Percentiles rank a stretch among this genome's conserved stretches.
Conservation (phyloP, 805 yeast species). For the Wickerhamomyces alni region DNA sequence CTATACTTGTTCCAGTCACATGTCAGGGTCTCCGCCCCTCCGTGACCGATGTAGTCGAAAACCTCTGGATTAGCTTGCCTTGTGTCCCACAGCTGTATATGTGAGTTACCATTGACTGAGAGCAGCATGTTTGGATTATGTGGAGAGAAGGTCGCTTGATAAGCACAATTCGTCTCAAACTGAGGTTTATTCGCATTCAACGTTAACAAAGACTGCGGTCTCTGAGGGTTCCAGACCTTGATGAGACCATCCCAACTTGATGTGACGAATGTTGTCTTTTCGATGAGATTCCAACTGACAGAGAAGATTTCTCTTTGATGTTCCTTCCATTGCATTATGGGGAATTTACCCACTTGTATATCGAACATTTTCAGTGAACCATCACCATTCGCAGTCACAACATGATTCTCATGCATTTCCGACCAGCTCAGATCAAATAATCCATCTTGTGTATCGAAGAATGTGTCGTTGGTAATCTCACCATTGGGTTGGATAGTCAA, state of each 20-base stretch:
- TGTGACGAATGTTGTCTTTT: slow-evolving; percentile 62
- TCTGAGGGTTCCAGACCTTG: slow-evolving; percentile 68
- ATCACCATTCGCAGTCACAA: slow-evolving; percentile 81
- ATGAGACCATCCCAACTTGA: slow-evolving; percentile 92
- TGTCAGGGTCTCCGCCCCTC: slow-evolving; percentile 72
- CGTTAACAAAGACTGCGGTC: slow-evolving; percentile 52
- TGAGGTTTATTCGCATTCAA: slow-evolving; percentile 32
- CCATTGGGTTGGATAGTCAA: slow-evolving; percentile 69
- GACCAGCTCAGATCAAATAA: slow-evolving; percentile 87
- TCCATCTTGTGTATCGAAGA: slow-evolving; percentile 91
- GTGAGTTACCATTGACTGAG: slow-evolving; percentile 70
- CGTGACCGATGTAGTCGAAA: slow-evolving; percentile 62
- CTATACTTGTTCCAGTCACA: slow-evolving; percentile 92
- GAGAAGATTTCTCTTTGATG: slow-evolving; percentile 73
- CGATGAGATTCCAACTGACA: slow-evolving; percentile 67
- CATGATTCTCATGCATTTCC: slow-evolving; percentile 83
- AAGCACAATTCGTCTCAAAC: slow-evolving; percentile 51
- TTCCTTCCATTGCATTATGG: slow-evolving; percentile 69
- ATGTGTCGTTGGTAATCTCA: slow-evolving; percentile 40
- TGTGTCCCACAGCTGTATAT: slow-evolving; percentile 75
- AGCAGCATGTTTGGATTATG: slow-evolving; percentile 68
- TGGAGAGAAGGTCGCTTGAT: slow-evolving; percentile 78
- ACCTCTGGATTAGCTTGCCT: slow-evolving; percentile 58
- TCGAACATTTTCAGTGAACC: slow-evolving; percentile 85
- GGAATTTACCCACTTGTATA: slow-evolving; percentile 56